These are phyloP conservation scores for Phoma herbarum DNA, from an alignment of 2,329 filamentous ascomycete genomes.

Conservation along the genomic window DNA sequence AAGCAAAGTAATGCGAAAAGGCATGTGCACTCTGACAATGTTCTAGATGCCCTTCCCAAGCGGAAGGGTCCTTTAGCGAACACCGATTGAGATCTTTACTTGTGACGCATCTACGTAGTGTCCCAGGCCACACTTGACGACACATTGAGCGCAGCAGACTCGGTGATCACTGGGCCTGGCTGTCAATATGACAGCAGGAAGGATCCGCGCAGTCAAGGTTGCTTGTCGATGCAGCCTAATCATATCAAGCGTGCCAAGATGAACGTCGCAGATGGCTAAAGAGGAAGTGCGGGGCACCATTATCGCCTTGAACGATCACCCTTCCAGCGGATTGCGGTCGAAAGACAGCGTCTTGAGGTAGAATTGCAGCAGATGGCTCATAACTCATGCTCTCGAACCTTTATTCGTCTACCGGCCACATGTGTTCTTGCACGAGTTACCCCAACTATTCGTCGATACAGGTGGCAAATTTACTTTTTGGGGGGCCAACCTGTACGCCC, in stretches of 20 bases:
- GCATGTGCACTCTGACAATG: too few relatives aligned
- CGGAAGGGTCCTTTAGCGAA: too few relatives aligned
- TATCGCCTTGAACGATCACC: neutral
- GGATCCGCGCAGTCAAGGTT: neutral
- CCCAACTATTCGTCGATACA: neutral
- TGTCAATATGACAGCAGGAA: too few relatives aligned
- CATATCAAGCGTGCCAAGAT: neutral
- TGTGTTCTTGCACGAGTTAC: neutral
- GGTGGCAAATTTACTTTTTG: neutral
- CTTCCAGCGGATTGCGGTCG: neutral
- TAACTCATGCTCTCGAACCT: neutral
- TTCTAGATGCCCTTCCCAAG: too few relatives aligned
- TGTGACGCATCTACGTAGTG: too few relatives aligned
- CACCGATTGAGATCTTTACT: too few relatives aligned
- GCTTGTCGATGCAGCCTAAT: neutral
- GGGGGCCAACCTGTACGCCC: neutral
- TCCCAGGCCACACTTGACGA: too few relatives aligned
- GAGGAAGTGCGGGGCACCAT: neutral
- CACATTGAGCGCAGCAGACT: too few relatives aligned
- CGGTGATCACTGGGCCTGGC: too few relatives aligned
- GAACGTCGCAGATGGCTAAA: too few relatives aligned
- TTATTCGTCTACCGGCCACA: neutral
- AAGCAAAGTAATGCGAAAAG: too few relatives aligned
- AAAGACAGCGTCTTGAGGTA: neutral
- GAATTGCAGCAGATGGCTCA: neutral